Evolutionary conservation across 2,329 filamentous ascomycete species (phyloP).

Genomic region (Epichloe baconii): DNA sequence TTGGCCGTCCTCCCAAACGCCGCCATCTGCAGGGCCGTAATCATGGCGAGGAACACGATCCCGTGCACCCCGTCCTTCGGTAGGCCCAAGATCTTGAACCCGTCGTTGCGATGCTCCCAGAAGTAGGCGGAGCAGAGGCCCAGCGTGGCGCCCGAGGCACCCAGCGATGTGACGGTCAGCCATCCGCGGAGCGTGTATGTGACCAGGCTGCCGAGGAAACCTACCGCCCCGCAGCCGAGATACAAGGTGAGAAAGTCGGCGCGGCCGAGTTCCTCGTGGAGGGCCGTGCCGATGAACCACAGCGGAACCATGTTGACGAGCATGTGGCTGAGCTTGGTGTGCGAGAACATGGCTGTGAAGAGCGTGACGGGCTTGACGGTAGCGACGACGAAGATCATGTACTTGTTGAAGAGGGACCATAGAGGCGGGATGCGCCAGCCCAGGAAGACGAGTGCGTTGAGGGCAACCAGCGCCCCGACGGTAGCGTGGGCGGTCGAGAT

Average conservation of each 20-base stretch:
- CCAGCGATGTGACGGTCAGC: conserved; percentile 40
- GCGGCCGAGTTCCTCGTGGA: conserved; percentile 59
- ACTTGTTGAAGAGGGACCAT: conserved; percentile 55
- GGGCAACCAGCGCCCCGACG: conserved; percentile 44
- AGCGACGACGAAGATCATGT: conserved; percentile 52
- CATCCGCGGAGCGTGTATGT: conserved; percentile 32
- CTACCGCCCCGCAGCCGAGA: conserved; percentile 42
- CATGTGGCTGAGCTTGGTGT: conserved; percentile 49
- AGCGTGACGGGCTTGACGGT: conserved; percentile 50
- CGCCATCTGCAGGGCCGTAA: conserved; percentile 37
- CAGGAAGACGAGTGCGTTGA: conserved; percentile 43
- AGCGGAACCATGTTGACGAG: conserved; percentile 51
- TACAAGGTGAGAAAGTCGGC: conserved; percentile 58
- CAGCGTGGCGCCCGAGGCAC: conserved; percentile 53
- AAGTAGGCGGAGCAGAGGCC: conserved; percentile 51
- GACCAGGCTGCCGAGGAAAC: conserved; percentile 44
- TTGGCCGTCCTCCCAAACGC: conserved; percentile 29
- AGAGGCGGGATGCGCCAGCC: conserved; percentile 51
- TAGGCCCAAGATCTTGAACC: conserved; percentile 43
- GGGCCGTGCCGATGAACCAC: conserved; percentile 50
- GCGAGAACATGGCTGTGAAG: conserved; percentile 55
- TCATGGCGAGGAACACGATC: conserved; percentile 37
- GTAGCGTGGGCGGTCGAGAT: conserved; percentile 51
- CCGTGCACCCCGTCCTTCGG: conserved; percentile 45
- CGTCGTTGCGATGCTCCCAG: conserved; percentile 42